Conservation (phyloP, 1,139 yeast genomes). For the Saccharomyces hybrid region DNA sequence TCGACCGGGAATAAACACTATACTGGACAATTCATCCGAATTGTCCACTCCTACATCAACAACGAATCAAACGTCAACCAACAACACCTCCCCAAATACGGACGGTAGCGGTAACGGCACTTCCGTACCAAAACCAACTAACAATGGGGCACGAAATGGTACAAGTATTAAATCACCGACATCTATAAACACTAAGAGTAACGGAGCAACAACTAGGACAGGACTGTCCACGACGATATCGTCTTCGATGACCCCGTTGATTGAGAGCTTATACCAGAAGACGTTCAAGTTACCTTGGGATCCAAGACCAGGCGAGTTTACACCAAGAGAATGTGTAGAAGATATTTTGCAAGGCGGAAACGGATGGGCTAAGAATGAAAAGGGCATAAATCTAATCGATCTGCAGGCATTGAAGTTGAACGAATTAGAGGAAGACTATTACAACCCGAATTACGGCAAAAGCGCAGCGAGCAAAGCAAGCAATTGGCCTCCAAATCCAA, state of each 20-base stretch:
- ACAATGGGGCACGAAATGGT: not conserved
- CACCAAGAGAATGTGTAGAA: slow-evolving; percentile 65
- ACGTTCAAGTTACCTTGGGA: slow-evolving; percentile 75
- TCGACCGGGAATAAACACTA: slow-evolving; percentile 20
- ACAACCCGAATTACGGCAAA: slow-evolving; percentile 2
- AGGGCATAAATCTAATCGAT: slow-evolving; percentile 37
- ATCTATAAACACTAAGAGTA: not conserved
- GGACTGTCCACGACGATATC: slow-evolving; percentile 14
- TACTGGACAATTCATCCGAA: slow-evolving; percentile 15
- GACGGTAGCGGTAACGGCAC: slow-evolving; percentile 6
- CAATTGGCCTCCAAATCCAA: not conserved
- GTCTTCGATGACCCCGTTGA: slow-evolving; percentile 38
- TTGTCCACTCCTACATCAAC: not conserved
- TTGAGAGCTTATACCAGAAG: slow-evolving; percentile 48
- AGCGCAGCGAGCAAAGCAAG: not conserved
- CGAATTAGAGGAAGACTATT: slow-evolving; percentile 20
- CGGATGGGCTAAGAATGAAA: slow-evolving; percentile 54
- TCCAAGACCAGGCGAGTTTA: slow-evolving; percentile 61
- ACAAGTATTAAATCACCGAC: slow-evolving; percentile 2
- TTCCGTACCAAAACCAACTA: not conserved
- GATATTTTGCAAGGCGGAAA: slow-evolving; percentile 70
- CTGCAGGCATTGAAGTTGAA: slow-evolving; percentile 33
- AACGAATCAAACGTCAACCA: slow-evolving; percentile 13
- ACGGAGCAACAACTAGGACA: slow-evolving; percentile 6
- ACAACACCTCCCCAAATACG: slow-evolving; percentile 4